These are phyloP conservation scores for Clathrospora elynae DNA, from an alignment of 2,329 filamentous ascomycete species.

Conservation along the genomic window DNA sequence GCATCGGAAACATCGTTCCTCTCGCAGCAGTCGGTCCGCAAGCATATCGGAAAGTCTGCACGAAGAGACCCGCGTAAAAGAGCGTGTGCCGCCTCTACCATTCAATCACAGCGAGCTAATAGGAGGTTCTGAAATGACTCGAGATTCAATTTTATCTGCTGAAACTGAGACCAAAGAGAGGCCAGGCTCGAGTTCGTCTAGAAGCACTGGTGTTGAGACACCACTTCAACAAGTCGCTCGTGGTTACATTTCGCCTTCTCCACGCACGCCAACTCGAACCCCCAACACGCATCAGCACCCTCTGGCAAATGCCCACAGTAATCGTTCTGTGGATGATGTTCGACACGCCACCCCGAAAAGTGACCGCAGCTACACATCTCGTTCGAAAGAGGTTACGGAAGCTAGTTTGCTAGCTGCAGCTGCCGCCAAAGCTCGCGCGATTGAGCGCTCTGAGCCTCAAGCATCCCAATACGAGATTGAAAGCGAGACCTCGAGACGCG, in stretches of 20 bases:
- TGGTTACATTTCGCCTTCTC: slow-evolving; percentile 64
- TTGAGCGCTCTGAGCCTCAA: slow-evolving; percentile 42
- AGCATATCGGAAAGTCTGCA: slow-evolving; percentile 62
- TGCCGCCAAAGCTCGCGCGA: slow-evolving; percentile 47
- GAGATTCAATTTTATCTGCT: slow-evolving; percentile 83
- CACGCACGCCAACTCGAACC: slow-evolving; percentile 67
- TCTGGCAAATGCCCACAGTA: slow-evolving; percentile 70
- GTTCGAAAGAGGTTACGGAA: slow-evolving; percentile 26
- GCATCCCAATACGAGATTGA: slow-evolving; percentile 47
- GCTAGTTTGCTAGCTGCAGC: slow-evolving; percentile 41
- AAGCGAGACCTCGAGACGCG: slow-evolving; percentile 56
- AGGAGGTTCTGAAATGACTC: slow-evolving; percentile 77
- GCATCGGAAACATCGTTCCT: slow-evolving; percentile 54
- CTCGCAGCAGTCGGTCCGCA: slow-evolving; percentile 55
- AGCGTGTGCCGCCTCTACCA: slow-evolving; percentile 79
- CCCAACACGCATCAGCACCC: slow-evolving; percentile 60
- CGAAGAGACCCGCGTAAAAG: slow-evolving; percentile 53
- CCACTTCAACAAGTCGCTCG: slow-evolving; percentile 66
- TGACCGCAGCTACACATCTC: slow-evolving; percentile 53
- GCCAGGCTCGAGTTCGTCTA: slow-evolving; percentile 63
- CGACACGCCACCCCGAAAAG: slow-evolving; percentile 53
- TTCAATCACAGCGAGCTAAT: slow-evolving; percentile 79
- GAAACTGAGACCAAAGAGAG: slow-evolving; percentile 66
- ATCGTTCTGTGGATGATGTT: slow-evolving; percentile 59
- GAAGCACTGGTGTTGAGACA: slow-evolving; percentile 57